Evolutionary conservation across 2,329 filamentous ascomycete genomes (phyloP).

Genomic region (Arthrobotrys pseudoclavata): DNA sequence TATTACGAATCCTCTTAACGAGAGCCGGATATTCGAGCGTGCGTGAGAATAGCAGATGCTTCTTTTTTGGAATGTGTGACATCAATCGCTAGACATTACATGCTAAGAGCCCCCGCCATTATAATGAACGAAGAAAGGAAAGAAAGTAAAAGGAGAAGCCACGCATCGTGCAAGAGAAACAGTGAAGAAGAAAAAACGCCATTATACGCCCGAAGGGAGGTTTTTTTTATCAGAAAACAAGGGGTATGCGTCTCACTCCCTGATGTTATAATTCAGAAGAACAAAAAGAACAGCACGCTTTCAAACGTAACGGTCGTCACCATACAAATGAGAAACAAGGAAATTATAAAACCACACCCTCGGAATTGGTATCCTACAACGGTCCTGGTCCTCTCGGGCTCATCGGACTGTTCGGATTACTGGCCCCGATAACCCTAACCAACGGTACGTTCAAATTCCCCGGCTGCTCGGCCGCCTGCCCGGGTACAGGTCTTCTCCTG

Average conservation of each 20-base stretch:
- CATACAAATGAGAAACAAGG: neutral
- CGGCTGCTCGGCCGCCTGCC: neutral
- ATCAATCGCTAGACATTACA: constrained; percentile 55
- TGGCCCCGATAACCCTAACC: constrained; percentile 57
- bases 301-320: constrained; percentile 22
- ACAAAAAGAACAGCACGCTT: constrained; percentile 23
- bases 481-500: constrained; percentile 18
- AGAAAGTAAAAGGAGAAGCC: neutral
- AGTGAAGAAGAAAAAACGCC: constrained; percentile 34
- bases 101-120: constrained; percentile 25
- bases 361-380: constrained; percentile 23
- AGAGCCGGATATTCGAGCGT: neutral
- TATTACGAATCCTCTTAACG: too few relatives aligned
- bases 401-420: constrained; percentile 55
- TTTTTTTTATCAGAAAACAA: constrained; percentile 4
- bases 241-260: constrained; percentile 13
- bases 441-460: constrained; percentile 49
- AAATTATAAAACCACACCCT: constrained; percentile 1
- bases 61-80: constrained; percentile 35
- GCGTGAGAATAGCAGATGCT: constrained; percentile 16
- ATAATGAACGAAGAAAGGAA: constrained; percentile 12
- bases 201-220: constrained; percentile 31
- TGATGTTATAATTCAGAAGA: neutral
- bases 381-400: constrained; percentile 37
- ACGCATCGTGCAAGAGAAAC: constrained; percentile 6